A percentile compares a stretch with the other conserved stretches of the same genome.
Conservation (phyloP, 2,329 filamentous ascomycete species). For the Sporothrix pallida region DNA sequence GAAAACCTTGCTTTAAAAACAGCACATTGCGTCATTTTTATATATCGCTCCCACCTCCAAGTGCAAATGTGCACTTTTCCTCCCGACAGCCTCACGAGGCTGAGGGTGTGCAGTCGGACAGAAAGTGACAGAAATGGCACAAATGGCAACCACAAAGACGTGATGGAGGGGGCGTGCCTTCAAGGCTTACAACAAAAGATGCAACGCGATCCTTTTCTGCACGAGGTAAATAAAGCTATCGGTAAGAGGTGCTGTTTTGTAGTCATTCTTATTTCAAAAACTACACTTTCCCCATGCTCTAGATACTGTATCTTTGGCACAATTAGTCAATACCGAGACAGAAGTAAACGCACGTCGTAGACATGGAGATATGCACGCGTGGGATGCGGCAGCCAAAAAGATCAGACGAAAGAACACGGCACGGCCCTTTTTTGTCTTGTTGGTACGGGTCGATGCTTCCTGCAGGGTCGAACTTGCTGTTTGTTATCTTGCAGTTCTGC, state of each 20-base stretch:
- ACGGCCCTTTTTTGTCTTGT: background rate
- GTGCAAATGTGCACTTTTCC: background rate
- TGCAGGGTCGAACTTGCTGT: background rate
- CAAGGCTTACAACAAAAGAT: background rate
- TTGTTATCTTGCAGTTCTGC: background rate
- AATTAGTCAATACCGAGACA: background rate
- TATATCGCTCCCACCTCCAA: background rate
- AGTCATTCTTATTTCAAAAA: background rate
- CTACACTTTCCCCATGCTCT: background rate
- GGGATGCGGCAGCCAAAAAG: background rate
- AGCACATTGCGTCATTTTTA: background rate
- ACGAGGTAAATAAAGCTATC: background rate
- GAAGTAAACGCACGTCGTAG: background rate
- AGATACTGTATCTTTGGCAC: background rate
- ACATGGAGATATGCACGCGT: background rate
- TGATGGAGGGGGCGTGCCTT: conserved; percentile 6
- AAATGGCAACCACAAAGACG: background rate
- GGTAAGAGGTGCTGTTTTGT: background rate
- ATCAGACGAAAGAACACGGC: background rate
- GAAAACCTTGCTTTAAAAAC: background rate
- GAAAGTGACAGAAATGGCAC: conserved; percentile 14
- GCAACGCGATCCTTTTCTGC: background rate
- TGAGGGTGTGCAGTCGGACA: background rate
- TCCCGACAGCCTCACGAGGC: background rate
- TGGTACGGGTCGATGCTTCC: background rate